Evolutionary conservation across 768 basidiomycete genomes (phyloP).

Genomic region (Lactarius hengduanensis): DNA sequence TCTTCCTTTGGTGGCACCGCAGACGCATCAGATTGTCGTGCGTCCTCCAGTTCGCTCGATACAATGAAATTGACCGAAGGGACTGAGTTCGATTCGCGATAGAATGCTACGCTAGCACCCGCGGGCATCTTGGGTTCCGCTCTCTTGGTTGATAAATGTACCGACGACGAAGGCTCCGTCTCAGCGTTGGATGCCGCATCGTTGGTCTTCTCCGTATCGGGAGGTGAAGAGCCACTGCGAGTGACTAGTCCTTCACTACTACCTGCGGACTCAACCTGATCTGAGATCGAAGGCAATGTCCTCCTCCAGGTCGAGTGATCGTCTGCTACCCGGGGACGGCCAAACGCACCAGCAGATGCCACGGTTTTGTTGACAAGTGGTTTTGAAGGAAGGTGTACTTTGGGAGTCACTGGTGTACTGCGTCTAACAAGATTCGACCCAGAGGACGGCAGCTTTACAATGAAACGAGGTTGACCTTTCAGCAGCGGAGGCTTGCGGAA

Average conservation of each 20-base stretch:
- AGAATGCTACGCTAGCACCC: slow-evolving; percentile 71
- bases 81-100: slow-evolving; percentile 57
- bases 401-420: slow-evolving; percentile 31
- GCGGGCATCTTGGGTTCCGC: slow-evolving; percentile 70
- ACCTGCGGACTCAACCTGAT: slow-evolving; percentile 26
- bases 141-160: slow-evolving; percentile 40
- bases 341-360: slow-evolving; percentile 29
- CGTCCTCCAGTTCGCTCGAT: slow-evolving; percentile 66
- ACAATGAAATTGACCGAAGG: slow-evolving; percentile 72
- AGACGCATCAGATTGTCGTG: slow-evolving; percentile 7
- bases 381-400: slow-evolving; percentile 43
- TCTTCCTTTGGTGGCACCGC: slow-evolving; percentile 16
- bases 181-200: slow-evolving; percentile 36
- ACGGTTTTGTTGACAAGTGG: slow-evolving; percentile 20
- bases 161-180: slow-evolving; percentile 36
- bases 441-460: slow-evolving; percentile 40
- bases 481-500: slow-evolving; percentile 46
- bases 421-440: slow-evolving; percentile 22
- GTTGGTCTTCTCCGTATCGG: slow-evolving; percentile 43
- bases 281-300: slow-evolving; percentile 29
- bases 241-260: slow-evolving; percentile 45
- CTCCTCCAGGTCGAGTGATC: slow-evolving; percentile 44
- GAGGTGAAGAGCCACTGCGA: slow-evolving; percentile 67
- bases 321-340: slow-evolving; percentile 38
- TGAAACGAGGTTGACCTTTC: slow-evolving; percentile 39